Conservation (phyloP, 495 filamentous ascomycete genomes). For the Lepidopterella palustris region DNA sequence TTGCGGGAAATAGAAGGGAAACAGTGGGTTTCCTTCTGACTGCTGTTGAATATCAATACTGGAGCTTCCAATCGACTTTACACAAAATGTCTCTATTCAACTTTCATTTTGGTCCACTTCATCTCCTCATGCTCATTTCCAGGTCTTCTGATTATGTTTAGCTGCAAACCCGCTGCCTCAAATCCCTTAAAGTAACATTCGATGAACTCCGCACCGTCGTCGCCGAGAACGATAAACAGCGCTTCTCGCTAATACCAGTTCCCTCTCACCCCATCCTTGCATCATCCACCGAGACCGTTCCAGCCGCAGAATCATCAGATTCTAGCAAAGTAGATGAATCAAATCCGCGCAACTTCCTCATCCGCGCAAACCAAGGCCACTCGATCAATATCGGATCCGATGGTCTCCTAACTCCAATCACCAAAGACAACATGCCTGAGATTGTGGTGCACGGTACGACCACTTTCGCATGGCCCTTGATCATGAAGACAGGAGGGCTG, state of each 20-base stretch:
- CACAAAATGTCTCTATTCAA: not conserved
- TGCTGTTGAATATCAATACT: no score
- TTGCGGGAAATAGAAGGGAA: no score
- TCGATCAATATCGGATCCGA: conserved; percentile 62
- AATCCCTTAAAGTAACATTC: conserved; percentile 63
- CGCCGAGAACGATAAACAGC: conserved; percentile 76
- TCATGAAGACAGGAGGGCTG: conserved; percentile 66
- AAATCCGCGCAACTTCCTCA: conserved; percentile 65
- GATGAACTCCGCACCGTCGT: conserved; percentile 68
- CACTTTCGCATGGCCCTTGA: conserved; percentile 64
- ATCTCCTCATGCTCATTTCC: not conserved
- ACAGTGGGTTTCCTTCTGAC: no score
- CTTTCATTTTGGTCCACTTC: not conserved
- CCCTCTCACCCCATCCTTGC: conserved; percentile 30
- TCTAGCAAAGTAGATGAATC: conserved; percentile 22
- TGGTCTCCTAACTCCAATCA: conserved; percentile 61
- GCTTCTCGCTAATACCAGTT: conserved; percentile 62
- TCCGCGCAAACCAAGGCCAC: conserved; percentile 94
- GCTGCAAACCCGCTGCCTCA: conserved; percentile 65
- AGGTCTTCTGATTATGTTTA: conserved; percentile 35
- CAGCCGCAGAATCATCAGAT: conserved; percentile 6
- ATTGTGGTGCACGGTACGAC: conserved; percentile 83
- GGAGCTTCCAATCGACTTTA: not conserved
- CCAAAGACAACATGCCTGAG: conserved; percentile 50
- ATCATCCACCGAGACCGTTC: conserved; percentile 31